Base-by-base conservation (phyloP, 1,284 basidiomycete species). In the Trametes polyzona region DNA sequence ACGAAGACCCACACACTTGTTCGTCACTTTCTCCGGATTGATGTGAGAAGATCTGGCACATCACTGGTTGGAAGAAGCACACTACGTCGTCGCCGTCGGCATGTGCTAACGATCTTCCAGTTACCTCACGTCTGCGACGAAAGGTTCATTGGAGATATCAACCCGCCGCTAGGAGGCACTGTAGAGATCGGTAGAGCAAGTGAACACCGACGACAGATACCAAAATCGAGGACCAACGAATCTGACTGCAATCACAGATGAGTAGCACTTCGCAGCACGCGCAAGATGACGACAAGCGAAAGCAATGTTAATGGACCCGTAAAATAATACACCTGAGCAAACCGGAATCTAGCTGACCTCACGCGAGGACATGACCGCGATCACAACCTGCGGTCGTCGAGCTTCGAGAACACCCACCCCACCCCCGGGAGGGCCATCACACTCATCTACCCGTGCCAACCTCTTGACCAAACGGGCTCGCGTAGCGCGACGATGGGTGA, bases 291-390 rank as follows among this genome's bases (percentile, higher is more conserved):
- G 19, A 36, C 30, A 10, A 51, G 8, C 39, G 40, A 39, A 39
- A 49, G 30, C 51, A 46, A 40, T 35, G 52, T 55, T 14, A 17
- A 58, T 50, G 26, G 47, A 50, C 36, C 50, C 40, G 30, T 53
- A 58, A 40, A 53, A 57, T 50, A n/a, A 60, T 60, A 63, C 62
- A 63, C 12, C 37, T 43, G 41, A 53, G 43, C 29, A 36, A 21
- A 55, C 50, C 49, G 55, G 56, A 52, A 59, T 57, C 61, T 58
- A 55, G 47, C 36, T 49, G 49, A 55, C 51, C 52, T 55, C 52
- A 58, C 55, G 57, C 61, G 57, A 43, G 33, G 39, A 19, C 42
- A 61, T 46, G 16, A 32, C 19, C 39, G 23, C 43, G 27, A 42
- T 35, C 40, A 56, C 19, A 30, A 23, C 53, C 26, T n/a, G n/a